phyloP scores from a whole-genome alignment of 1,284 basidiomycete species.

The Prillingera fragicola region DNA sequence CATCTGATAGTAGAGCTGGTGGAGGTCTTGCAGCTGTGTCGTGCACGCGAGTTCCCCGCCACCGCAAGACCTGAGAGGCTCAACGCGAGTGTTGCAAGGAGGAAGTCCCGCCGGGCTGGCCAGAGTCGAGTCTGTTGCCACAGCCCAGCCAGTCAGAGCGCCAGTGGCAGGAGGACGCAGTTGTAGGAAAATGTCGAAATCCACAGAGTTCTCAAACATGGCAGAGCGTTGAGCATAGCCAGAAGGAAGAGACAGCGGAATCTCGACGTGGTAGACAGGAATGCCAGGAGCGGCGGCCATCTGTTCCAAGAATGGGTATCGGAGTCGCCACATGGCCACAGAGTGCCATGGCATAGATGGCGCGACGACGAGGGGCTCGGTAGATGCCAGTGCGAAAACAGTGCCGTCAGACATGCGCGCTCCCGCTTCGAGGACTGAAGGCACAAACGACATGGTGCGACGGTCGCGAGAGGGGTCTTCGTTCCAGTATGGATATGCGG shows the following conservation, averaged over 20 bases:
- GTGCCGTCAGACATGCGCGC: background rate
- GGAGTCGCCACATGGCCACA: slow-evolving; percentile 3
- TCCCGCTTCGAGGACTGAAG: slow-evolving; percentile 7
- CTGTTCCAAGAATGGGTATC: slow-evolving; percentile 15
- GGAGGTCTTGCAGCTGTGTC: slow-evolving; percentile 4
- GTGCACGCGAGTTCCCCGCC: no score
- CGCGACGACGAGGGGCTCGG: background rate
- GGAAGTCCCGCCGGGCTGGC: background rate
- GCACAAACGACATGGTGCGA: slow-evolving; percentile 9
- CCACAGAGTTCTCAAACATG: slow-evolving; percentile 1
- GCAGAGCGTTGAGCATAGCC: slow-evolving; percentile 3
- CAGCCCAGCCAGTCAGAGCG: slow-evolving; percentile 5
- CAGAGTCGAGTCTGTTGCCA: slow-evolving; percentile 13
- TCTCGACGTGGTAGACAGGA: slow-evolving; percentile 16
- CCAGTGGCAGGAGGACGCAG: background rate
- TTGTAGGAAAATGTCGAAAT: background rate
- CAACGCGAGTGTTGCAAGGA: background rate
- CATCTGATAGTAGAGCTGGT: slow-evolving; percentile 10
- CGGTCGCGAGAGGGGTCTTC: background rate
- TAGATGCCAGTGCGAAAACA: slow-evolving; percentile 2
- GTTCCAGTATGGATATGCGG: background rate
- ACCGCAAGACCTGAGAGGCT: no score
- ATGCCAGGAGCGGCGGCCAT: background rate
- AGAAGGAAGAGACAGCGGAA: slow-evolving; percentile 10
- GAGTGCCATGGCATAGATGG: slow-evolving; percentile 4